A percentile compares a stretch with the other conserved stretches of the same genome.
phyloP scores from a whole-genome alignment of 2,329 filamentous ascomycete genomes.

The Dactylellina parvicollis region DNA sequence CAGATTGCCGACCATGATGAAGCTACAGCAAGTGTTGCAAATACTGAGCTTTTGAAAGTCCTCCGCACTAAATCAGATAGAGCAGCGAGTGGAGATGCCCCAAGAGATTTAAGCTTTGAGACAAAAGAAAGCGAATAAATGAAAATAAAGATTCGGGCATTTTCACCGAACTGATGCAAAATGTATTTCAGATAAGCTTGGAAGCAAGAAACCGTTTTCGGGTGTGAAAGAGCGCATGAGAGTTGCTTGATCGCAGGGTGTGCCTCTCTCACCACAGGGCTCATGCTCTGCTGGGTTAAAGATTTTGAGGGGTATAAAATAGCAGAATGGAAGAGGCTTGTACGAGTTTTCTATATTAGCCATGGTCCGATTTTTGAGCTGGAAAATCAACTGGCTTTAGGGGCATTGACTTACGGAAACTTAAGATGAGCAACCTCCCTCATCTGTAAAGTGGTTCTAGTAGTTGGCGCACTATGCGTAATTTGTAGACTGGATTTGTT shows the following conservation, averaged over 20 bases:
- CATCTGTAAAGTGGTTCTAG: constrained; percentile 3
- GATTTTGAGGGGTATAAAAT: constrained; percentile 28
- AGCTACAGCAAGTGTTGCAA: constrained; percentile 24
- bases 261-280: constrained; percentile 11
- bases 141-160: constrained; percentile 4
- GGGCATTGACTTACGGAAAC: constrained; percentile 27
- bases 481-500: background rate
- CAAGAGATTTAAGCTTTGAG: constrained; percentile 13
- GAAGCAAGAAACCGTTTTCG: constrained; percentile 32
- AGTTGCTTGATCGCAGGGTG: constrained; percentile 42
- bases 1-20: constrained; percentile 46
- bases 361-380: background rate
- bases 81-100: background rate
- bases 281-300: background rate
- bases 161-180: constrained; percentile 16
- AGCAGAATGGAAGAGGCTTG: constrained; percentile 24
- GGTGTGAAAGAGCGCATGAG: constrained; percentile 48
- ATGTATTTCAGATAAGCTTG: constrained; percentile 19
- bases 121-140: constrained; percentile 24
- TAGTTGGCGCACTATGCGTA: background rate
- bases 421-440: constrained; percentile 19
- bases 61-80: constrained; percentile 9
- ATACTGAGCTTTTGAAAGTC: constrained; percentile 22
- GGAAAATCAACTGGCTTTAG: background rate
- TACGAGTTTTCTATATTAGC: background rate